Base-by-base conservation (phyloP, 441 rosid species). In the Euphorbia celastroides region DNA sequence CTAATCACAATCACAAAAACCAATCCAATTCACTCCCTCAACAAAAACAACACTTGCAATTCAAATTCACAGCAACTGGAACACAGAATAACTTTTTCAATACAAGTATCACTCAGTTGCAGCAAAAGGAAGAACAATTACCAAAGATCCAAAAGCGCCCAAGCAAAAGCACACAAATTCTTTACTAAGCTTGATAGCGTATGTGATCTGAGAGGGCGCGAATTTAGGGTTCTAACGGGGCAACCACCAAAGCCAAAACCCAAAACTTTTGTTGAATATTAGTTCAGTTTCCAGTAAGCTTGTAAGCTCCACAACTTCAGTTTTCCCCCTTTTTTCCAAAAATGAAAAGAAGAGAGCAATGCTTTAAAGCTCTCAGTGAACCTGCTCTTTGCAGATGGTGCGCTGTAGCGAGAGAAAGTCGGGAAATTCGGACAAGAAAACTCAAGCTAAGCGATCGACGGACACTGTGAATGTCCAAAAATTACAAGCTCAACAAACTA, bases 401-500 rank as follows among this genome's bases (percentile, higher is more conserved):
- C 57, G 9, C 19, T 28, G 56, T 57, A 67, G 63, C 44, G 57
- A 67, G 70, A 67, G 63, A 58, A 44, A 67, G 30, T 30, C 22
- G 32, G 36, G 62, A 60, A 48, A 28, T 58, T 68, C 50, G 30
- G 65, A 48, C 70, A 36, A 22, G 16, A 41, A 17, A 42, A 55
- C 38, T 30, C 19, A 22, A 56, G 42, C 20, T 12, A 46, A 42
- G 30, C 44, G 44, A 67, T 44, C 57, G 46, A 48, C 28, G 23
- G 65, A 68, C 25, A 57, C 64, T 30, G 57, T 57, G 57, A 19
- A 48, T 59, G 65, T 68, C 71, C 65, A 30, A 68, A 59, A 44
- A 44, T 16, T 22, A 60, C 38, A 46, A 65, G 17, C 8, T 65
- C 68, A 54, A 32, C 68, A 6, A 64, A 50, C 59, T 64, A 64